Conservation (phyloP, 345 rosid species). For the Gossypium thurberi region DNA sequence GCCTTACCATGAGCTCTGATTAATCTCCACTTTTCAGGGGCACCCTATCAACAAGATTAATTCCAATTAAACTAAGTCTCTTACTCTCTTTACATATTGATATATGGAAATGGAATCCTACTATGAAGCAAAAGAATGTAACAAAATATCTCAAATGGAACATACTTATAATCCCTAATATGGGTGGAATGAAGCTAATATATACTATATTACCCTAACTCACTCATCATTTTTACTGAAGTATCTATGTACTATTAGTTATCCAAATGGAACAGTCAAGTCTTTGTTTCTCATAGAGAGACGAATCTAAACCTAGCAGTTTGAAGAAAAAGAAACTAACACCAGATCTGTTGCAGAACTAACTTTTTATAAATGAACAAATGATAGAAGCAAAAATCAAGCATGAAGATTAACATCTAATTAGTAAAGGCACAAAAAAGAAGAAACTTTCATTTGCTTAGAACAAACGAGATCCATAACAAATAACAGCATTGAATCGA, state of each 20-base stretch:
- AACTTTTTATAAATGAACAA: neutral
- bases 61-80: neutral
- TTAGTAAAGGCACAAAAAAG: too few relatives aligned
- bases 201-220: neutral
- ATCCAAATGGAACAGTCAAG: neutral
- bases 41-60: constrained; percentile 33
- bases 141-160: neutral
- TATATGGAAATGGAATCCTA: neutral
- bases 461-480: neutral
- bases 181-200: neutral
- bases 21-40: constrained; percentile 85
- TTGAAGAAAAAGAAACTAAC: neutral
- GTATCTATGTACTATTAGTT: neutral
- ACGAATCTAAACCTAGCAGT: neutral
- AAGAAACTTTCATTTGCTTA: neutral
- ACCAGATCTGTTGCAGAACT: too few relatives aligned
- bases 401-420: neutral
- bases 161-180: neutral
- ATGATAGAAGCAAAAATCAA: neutral
- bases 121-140: neutral
- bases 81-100: neutral
- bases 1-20: constrained; percentile 90
- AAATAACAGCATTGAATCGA: neutral
- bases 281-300: neutral
- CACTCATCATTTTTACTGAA: neutral